These are phyloP conservation scores for Mycena olivaceomarginata DNA, from an alignment of 768 basidiomycete genomes.

Conservation along the genomic window DNA sequence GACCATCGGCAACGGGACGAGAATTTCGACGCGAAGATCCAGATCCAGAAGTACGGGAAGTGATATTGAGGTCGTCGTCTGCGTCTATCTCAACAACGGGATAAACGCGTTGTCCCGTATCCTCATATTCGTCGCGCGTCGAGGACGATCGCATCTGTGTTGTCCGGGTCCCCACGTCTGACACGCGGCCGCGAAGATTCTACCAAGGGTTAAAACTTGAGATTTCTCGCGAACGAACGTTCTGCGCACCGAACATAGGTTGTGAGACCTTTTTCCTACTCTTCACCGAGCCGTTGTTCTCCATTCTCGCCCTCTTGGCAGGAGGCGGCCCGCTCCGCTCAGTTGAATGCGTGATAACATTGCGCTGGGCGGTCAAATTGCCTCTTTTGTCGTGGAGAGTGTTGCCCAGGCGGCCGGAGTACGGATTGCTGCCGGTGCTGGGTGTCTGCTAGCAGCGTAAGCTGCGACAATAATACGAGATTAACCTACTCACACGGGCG, in stretches of 20 bases:
- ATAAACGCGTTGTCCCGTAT: conserved; percentile 4
- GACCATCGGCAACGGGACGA: conserved; percentile 10
- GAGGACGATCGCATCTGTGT: conserved; percentile 9
- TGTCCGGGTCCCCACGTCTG: conserved; percentile 18
- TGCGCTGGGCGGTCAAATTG: conserved; percentile 7
- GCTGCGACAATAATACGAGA: neutral
- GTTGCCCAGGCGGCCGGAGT: neutral
- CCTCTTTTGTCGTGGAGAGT: conserved; percentile 8
- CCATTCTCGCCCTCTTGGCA: conserved; percentile 27
- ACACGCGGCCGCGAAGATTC: neutral
- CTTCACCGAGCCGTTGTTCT: neutral
- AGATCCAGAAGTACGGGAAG: neutral
- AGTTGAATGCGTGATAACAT: neutral
- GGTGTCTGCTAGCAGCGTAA: conserved; percentile 17
- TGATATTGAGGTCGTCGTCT: neutral
- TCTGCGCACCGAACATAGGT: conserved; percentile 13
- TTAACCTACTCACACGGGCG: conserved; percentile 18
- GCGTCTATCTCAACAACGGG: neutral
- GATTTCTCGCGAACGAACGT: neutral
- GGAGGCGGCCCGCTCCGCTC: conserved; percentile 1
- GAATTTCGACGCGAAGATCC: neutral
- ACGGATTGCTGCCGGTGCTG: conserved; percentile 28
- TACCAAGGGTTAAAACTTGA: conserved; percentile 1
- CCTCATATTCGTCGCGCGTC: conserved; percentile 26
- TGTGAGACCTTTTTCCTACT: conserved; percentile 35